phyloP scores from a whole-genome alignment of 345 rosid genomes.

The Camelina sativa region DNA sequence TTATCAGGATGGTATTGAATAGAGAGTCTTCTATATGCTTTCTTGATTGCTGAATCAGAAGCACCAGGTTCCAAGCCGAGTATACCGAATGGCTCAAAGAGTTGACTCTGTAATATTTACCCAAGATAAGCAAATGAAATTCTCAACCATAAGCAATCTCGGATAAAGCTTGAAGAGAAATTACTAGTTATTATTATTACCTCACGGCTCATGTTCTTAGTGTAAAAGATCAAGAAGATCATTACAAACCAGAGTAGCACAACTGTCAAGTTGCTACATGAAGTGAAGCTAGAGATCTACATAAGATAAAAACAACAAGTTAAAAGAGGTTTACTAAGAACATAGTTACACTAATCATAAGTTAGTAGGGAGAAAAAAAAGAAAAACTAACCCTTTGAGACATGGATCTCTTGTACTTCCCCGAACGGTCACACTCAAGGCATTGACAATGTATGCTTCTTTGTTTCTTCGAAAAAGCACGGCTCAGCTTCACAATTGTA shows the following conservation, averaged over 20 bases:
- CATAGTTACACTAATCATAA: not conserved
- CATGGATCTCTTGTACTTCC: slow-evolving; percentile 83
- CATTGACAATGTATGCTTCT: slow-evolving; percentile 81
- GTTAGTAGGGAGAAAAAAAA: not conserved
- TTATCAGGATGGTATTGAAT: slow-evolving; percentile 97
- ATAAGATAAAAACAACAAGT: slow-evolving; percentile 28
- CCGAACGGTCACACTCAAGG: slow-evolving; percentile 71
- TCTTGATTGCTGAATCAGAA: slow-evolving; percentile 82
- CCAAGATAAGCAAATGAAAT: slow-evolving; percentile 19
- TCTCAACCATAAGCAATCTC: not conserved
- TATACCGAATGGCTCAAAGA: slow-evolving; percentile 86
- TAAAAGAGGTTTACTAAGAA: not conserved
- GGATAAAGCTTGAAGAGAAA: slow-evolving; percentile 4
- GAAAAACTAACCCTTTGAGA: slow-evolving; percentile 62
- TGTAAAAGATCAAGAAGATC: slow-evolving; percentile 84
- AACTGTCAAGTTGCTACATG: slow-evolving; percentile 79
- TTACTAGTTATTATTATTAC: slow-evolving; percentile 41
- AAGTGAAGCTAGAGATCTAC: slow-evolving; percentile 85
- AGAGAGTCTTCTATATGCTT: slow-evolving; percentile 90
- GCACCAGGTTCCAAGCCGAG: slow-evolving; percentile 86
- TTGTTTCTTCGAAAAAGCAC: slow-evolving; percentile 64
- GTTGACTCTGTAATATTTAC: slow-evolving; percentile 59
- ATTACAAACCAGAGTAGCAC: slow-evolving; percentile 78
- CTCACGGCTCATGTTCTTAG: slow-evolving; percentile 84
- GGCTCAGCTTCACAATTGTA: slow-evolving; percentile 69